phyloP scores from a whole-genome alignment of 495 filamentous ascomycete genomes.

The Podospora pseudoanserina region DNA sequence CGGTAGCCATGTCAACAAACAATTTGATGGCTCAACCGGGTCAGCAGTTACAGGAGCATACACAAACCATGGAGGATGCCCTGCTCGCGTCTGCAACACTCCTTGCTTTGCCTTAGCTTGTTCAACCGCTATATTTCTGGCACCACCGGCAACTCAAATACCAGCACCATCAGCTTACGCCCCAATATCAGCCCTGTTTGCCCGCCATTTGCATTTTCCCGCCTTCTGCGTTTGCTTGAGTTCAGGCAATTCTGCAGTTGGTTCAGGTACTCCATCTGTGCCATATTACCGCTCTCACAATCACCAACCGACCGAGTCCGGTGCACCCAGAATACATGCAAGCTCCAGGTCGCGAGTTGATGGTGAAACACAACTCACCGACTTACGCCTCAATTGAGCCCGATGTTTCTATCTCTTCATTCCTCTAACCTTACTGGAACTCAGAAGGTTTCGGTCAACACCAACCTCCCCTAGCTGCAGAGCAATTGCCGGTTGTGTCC shows the following conservation, averaged over 20 bases:
- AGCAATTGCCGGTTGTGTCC: not conserved
- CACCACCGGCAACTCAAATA: too few species aligned
- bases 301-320: not conserved
- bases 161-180: too few species aligned
- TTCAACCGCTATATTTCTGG: too few species aligned
- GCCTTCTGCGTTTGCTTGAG: not conserved
- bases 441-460: not conserved
- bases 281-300: not conserved
- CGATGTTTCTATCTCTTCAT: not conserved
- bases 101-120: too few species aligned
- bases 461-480: not conserved
- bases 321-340: not conserved
- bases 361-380: not conserved
- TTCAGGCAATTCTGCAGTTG: not conserved
- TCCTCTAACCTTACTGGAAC: too few species aligned
- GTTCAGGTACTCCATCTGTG: not conserved
- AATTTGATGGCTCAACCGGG: too few species aligned
- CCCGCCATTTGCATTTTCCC: too few species aligned
- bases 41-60: too few species aligned
- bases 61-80: too few species aligned
- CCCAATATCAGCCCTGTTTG: too few species aligned
- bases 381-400: not conserved
- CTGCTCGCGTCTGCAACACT: too few species aligned
- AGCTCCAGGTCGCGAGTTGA: not conserved
- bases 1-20: too few species aligned